Conservation (phyloP, 2,329 filamentous ascomycete species). For the Xylariaceae sp. region DNA sequence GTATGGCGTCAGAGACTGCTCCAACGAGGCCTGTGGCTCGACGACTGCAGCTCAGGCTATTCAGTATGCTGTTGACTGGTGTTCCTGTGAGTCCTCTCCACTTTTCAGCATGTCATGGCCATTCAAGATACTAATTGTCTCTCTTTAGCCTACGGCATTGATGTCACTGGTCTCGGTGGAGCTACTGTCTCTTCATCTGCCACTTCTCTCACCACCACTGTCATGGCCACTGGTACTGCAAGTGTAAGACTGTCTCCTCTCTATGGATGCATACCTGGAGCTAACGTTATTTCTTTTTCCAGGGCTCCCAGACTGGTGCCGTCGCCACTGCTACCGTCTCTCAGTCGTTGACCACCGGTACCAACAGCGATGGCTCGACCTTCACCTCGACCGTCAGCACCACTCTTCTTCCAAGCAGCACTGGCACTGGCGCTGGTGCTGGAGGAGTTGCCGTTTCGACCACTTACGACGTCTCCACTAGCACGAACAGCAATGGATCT, state of each 20-base stretch:
- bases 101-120: too few relatives aligned
- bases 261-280: too few relatives aligned
- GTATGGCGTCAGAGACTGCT: constrained; percentile 29
- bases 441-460: constrained; percentile 9
- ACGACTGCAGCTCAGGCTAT: constrained; percentile 16
- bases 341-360: constrained; percentile 9
- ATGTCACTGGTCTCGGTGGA: constrained; percentile 9
- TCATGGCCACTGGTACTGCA: constrained; percentile 7
- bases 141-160: constrained; percentile 15
- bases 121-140: too few relatives aligned
- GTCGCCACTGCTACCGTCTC: constrained; percentile 3
- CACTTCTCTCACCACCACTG: constrained; percentile 9
- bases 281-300: too few relatives aligned
- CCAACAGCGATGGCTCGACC: constrained; percentile 12
- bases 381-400: constrained; percentile 6
- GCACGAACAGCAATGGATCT: constrained; percentile 11
- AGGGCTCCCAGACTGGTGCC: too few relatives aligned
- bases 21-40: constrained; percentile 17
- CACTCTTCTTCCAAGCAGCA: constrained; percentile 8
- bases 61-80: constrained; percentile 22
- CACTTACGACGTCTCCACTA: constrained; percentile 6
- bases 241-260: too few relatives aligned
- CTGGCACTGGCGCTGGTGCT: constrained; percentile 5
- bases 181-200: constrained; percentile 4
- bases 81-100: constrained; percentile 19